Evolutionary conservation across 2,329 filamentous ascomycete genomes (phyloP).

Genomic region (Sporothrix brasiliensis): DNA sequence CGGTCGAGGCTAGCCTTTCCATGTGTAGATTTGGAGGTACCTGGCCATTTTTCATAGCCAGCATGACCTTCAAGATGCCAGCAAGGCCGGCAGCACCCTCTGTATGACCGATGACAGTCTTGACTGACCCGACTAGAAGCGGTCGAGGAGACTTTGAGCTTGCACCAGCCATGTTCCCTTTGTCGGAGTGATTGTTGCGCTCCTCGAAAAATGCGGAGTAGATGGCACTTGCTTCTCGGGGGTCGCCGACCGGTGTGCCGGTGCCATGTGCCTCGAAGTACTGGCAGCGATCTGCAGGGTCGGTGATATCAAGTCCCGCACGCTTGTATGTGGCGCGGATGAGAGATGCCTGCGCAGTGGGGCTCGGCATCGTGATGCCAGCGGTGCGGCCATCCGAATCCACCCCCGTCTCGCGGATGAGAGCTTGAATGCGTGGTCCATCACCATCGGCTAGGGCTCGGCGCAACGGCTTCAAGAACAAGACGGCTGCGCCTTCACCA

Average conservation of each 20-base stretch:
- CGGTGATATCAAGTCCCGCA: conserved; percentile 44
- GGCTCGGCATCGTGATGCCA: conserved; percentile 46
- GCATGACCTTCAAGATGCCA: conserved; percentile 42
- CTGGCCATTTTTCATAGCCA: conserved; percentile 40
- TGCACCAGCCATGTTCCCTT: fast-evolving
- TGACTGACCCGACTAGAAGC: conserved; percentile 28
- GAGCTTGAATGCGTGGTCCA: conserved; percentile 38
- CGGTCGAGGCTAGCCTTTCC: conserved; percentile 45
- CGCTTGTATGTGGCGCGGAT: conserved; percentile 47
- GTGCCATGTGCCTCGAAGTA: conserved; percentile 45
- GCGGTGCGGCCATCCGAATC: conserved; percentile 45
- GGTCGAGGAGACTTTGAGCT: not conserved
- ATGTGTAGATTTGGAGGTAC: conserved; percentile 44
- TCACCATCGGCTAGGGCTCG: conserved; percentile 45
- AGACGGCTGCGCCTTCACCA: conserved; percentile 48
- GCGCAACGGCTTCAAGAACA: conserved; percentile 48
- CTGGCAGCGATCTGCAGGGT: conserved; percentile 40
- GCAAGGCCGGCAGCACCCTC: conserved; percentile 38
- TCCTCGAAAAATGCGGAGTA: conserved; percentile 46
- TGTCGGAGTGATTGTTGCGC: not conserved
- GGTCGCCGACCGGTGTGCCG: conserved; percentile 38
- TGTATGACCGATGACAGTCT: conserved; percentile 38
- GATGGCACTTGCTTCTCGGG: conserved; percentile 50
- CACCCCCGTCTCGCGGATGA: conserved; percentile 41
- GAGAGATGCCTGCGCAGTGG: conserved; percentile 45